Conservation (phyloP, 2,329 filamentous ascomycete genomes). For the Cryphonectria nitschkei region DNA sequence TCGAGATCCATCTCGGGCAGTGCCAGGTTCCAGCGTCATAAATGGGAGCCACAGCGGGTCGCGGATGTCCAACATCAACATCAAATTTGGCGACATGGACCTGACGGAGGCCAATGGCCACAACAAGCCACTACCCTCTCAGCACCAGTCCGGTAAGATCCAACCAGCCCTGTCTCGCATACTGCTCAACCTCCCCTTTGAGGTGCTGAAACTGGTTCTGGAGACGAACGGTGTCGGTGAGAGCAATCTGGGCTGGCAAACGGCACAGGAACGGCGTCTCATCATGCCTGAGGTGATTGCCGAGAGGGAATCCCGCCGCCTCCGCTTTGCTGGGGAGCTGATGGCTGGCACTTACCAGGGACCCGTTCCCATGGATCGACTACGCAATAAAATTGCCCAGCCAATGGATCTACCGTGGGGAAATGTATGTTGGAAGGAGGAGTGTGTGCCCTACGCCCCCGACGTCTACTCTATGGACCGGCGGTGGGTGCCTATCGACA, state of each 20-base stretch:
- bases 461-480: conserved; percentile 49
- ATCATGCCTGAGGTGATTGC: conserved; percentile 54
- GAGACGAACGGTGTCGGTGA: conserved; percentile 60
- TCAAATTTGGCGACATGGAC: conserved; percentile 38
- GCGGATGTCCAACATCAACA: conserved; percentile 33
- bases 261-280: conserved; percentile 49
- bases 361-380: conserved; percentile 33
- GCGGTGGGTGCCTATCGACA: conserved; percentile 47
- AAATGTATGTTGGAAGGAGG: conserved; percentile 55
- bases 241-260: conserved; percentile 54
- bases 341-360: conserved; percentile 18
- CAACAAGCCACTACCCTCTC: conserved; percentile 41
- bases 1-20: neutral
- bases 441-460: conserved; percentile 40
- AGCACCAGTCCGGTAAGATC: conserved; percentile 34
- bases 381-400: conserved; percentile 44
- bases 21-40: neutral
- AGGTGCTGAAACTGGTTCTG: conserved; percentile 66
- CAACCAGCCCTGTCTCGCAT: conserved; percentile 65
- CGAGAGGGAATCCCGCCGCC: conserved; percentile 62
- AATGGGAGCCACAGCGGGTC: conserved; percentile 14
- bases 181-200: conserved; percentile 71
- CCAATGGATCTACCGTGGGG: conserved; percentile 48
- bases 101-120: conserved; percentile 38
- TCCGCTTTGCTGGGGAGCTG: conserved; percentile 33